Conservation (phyloP, 208 protist genomes). For the Trypanosoma congolense region DNA sequence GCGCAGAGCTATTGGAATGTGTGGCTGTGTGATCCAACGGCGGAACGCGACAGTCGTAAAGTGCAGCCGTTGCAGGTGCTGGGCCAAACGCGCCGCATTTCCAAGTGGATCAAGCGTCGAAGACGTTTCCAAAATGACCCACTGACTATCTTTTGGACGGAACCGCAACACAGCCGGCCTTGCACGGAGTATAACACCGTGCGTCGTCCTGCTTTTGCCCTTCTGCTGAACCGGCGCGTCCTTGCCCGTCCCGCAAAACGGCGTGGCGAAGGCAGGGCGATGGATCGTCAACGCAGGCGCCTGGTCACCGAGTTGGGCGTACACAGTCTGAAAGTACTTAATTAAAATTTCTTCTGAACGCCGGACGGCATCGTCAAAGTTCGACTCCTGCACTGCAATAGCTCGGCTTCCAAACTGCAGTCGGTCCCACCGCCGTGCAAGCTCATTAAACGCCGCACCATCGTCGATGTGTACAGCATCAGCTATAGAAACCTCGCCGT, state of each 20-base stretch:
- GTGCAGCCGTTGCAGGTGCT: slow-evolving; percentile 69
- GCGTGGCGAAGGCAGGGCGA: slow-evolving; percentile 67
- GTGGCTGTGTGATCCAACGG: slow-evolving; percentile 71
- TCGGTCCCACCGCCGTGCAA: slow-evolving; percentile 79
- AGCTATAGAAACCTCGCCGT: slow-evolving; percentile 59
- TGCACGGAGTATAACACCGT: slow-evolving; percentile 43
- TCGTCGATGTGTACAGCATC: slow-evolving; percentile 79
- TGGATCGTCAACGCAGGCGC: slow-evolving; percentile 83
- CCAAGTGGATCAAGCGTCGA: slow-evolving; percentile 66
- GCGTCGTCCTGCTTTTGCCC: not conserved
- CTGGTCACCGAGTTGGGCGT: slow-evolving; percentile 70
- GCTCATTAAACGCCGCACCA: slow-evolving; percentile 84
- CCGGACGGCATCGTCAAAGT: slow-evolving; percentile 65
- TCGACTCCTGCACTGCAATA: slow-evolving; percentile 47
- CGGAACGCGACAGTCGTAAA: slow-evolving; percentile 76
- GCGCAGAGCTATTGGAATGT: slow-evolving; percentile 80
- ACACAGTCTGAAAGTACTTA: slow-evolving; percentile 74
- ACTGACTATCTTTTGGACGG: slow-evolving; percentile 85
- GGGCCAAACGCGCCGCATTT: slow-evolving; percentile 41
- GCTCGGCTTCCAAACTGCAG: slow-evolving; percentile 85
- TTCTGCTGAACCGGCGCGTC: not conserved
- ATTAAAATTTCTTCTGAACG: slow-evolving; percentile 67
- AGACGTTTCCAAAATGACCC: slow-evolving; percentile 80
- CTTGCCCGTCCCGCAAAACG: slow-evolving; percentile 20
- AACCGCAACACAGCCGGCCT: slow-evolving; percentile 72